Evolutionary conservation across 2,329 filamentous ascomycete species (phyloP).

Genomic region (Fusarium redolens): DNA sequence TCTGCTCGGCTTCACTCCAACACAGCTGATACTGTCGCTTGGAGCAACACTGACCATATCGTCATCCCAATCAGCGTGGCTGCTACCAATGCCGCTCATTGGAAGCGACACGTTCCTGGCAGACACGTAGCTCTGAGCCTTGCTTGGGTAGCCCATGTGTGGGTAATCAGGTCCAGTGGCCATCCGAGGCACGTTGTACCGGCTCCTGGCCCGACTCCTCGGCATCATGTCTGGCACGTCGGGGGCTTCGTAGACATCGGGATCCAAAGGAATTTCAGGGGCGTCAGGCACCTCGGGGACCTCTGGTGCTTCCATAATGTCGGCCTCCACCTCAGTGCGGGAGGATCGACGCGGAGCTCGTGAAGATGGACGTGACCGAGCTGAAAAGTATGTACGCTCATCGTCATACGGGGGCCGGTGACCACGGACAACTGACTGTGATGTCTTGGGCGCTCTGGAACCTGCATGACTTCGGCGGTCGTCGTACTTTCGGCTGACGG

Average conservation of each 20-base stretch:
- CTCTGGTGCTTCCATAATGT: constrained; percentile 43
- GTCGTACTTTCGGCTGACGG: constrained; percentile 43
- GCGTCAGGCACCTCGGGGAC: constrained; percentile 36
- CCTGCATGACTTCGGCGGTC: constrained; percentile 56
- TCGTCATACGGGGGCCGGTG: constrained; percentile 43
- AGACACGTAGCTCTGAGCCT: constrained; percentile 43
- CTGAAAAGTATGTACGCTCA: constrained; percentile 59
- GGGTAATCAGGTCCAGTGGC: constrained; percentile 31
- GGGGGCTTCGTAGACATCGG: constrained; percentile 28
- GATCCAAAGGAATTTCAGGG: constrained; percentile 30
- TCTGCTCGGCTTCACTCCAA: constrained; percentile 56
- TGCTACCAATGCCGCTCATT: constrained; percentile 55
- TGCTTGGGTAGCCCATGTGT: constrained; percentile 37
- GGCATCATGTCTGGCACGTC: constrained; percentile 40
- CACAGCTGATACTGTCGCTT: constrained; percentile 71
- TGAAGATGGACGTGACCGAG: constrained; percentile 48
- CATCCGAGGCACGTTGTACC: constrained; percentile 38
- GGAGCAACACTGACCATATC: constrained; percentile 67
- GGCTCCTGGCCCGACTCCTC: constrained; percentile 48
- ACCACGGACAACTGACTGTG: constrained; percentile 39
- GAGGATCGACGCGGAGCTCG: constrained; percentile 39
- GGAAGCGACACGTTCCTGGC: constrained; percentile 55
- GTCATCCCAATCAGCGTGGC: constrained; percentile 57
- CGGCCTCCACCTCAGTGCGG: constrained; percentile 43
- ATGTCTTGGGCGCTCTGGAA: constrained; percentile 50